A percentile compares a stretch with the other conserved stretches of the same genome.
phyloP scores from a whole-genome alignment of 805 yeast genomes.

The Kuraishia borneana region DNA sequence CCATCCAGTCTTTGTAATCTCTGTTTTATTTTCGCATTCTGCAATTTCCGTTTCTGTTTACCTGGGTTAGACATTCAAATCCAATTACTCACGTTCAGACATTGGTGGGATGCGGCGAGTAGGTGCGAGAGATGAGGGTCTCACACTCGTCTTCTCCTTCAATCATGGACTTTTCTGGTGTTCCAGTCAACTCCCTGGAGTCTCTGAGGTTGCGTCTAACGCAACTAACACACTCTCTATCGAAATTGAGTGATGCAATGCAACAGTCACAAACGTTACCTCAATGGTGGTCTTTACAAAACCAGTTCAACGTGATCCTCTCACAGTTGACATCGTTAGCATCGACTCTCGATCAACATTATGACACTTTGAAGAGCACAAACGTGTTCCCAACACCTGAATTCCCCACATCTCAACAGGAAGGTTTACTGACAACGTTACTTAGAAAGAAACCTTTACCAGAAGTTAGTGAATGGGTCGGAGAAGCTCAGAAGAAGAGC shows the following conservation, averaged over 20 bases:
- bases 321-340: slow-evolving; percentile 80
- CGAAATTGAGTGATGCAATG: slow-evolving; percentile 43
- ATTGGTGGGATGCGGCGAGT: too few species aligned
- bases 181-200: slow-evolving; percentile 54
- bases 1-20: too few species aligned
- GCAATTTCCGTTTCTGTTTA: too few species aligned
- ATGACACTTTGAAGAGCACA: slow-evolving; percentile 47
- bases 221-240: slow-evolving; percentile 50
- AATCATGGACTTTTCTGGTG: slow-evolving; percentile 15
- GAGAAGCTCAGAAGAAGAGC: slow-evolving; percentile 10
- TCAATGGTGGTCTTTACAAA: slow-evolving; percentile 59
- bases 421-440: slow-evolving; percentile 72
- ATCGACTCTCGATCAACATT: slow-evolving; percentile 49
- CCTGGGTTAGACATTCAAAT: too few species aligned
- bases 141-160: background rate
- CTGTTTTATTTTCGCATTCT: too few species aligned
- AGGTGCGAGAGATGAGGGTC: too few species aligned
- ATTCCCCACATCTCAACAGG: slow-evolving; percentile 80
- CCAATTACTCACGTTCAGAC: too few species aligned
- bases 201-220: slow-evolving; percentile 50
- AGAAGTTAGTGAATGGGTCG: slow-evolving; percentile 83
- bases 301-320: slow-evolving; percentile 72
- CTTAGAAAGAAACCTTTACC: slow-evolving; percentile 83
- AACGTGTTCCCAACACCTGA: slow-evolving; percentile 76
- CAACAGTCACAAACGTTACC: slow-evolving; percentile 27